Conservation (phyloP, 257 asterid genomes). For the Eustoma russellianum region DNA sequence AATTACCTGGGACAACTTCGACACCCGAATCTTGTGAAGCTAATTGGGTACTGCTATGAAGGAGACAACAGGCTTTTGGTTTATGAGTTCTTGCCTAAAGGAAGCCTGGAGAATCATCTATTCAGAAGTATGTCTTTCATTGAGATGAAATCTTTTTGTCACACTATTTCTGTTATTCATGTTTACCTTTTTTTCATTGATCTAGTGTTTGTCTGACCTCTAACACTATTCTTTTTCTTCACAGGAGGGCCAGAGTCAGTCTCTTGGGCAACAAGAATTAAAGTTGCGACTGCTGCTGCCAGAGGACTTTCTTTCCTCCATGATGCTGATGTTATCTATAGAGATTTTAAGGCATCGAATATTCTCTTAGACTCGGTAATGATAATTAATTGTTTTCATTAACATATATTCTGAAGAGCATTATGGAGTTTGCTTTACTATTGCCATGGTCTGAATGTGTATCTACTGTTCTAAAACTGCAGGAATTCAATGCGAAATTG, state of each 20-base stretch:
- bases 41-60: conserved; percentile 83
- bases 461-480: conserved; percentile 9
- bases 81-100: conserved; percentile 93
- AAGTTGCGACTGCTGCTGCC: conserved; percentile 90
- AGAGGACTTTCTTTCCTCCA: conserved; percentile 86
- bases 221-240: too few species aligned
- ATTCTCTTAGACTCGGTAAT: conserved; percentile 80
- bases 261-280: conserved; percentile 77
- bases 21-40: conserved; percentile 84
- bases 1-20: conserved; percentile 90
- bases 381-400: too few species aligned
- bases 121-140: conserved; percentile 58
- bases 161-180: neutral
- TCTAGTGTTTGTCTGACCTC: neutral
- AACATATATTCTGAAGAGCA: too few species aligned
- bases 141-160: conserved; percentile 2
- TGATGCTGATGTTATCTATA: conserved; percentile 74
- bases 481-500: conserved; percentile 86
- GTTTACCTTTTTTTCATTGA: neutral
- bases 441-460: neutral
- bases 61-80: conserved; percentile 88
- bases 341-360: conserved; percentile 91
- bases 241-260: conserved; percentile 85
- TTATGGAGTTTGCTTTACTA: too few species aligned
- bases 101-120: conserved; percentile 93